Evolutionary conservation across 306 rosid species (phyloP).

Genomic region (Malus sieversii): DNA sequence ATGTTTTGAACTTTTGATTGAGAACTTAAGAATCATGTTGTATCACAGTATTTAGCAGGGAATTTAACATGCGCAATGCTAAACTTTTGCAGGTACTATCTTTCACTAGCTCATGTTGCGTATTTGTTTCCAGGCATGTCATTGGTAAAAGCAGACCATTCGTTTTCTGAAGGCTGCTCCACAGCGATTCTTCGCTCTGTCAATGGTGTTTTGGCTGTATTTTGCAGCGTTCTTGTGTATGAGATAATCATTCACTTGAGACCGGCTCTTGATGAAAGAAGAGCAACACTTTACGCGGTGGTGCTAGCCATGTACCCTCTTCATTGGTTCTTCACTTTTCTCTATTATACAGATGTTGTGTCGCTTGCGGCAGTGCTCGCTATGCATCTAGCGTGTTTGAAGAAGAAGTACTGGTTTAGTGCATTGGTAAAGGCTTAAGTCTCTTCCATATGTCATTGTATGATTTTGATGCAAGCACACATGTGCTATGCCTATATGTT

Average conservation of each 20-base stretch:
- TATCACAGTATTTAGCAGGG: slow-evolving; percentile 1
- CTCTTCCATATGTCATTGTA: not conserved
- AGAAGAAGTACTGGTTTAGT: slow-evolving; percentile 68
- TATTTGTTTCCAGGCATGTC: slow-evolving; percentile 75
- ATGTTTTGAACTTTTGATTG: not conserved
- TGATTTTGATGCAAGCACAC: not conserved
- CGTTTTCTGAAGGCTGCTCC: slow-evolving; percentile 63
- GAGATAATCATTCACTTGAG: slow-evolving; percentile 64
- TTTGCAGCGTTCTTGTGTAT: slow-evolving; percentile 56
- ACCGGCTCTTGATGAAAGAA: slow-evolving; percentile 56
- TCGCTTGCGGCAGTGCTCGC: slow-evolving; percentile 73
- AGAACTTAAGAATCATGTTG: not conserved
- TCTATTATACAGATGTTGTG: slow-evolving; percentile 88
- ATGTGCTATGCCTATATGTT: not conserved
- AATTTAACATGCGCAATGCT: slow-evolving; percentile 14
- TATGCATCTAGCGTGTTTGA: slow-evolving; percentile 73
- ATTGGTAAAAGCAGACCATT: slow-evolving; percentile 27
- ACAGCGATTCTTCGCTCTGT: slow-evolving; percentile 55
- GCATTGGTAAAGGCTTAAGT: slow-evolving; percentile 59
- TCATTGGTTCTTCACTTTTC: slow-evolving; percentile 90
- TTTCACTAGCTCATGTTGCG: slow-evolving; percentile 89
- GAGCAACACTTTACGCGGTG: slow-evolving; percentile 50
- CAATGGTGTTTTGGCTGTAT: slow-evolving; percentile 59
- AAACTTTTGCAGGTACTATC: slow-evolving; percentile 78
- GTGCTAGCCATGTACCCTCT: slow-evolving; percentile 72